Evolutionary conservation across 1,284 basidiomycete genomes (phyloP), one percentile per base, ranked within the genome.

Genomic region (Cystobasidium sp.): DNA sequence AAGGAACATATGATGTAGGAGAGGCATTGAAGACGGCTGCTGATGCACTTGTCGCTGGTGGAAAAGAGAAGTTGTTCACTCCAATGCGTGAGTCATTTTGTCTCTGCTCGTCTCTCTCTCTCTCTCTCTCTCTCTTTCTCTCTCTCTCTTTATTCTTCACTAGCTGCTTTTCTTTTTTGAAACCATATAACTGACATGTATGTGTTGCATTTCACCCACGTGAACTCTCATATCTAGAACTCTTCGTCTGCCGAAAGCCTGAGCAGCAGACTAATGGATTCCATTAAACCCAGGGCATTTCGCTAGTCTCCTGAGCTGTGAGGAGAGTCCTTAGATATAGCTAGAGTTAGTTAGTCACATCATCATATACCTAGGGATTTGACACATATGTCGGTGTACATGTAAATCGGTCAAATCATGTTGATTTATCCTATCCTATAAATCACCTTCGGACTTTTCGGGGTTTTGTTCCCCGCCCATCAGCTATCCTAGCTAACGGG

Each of bases 1-100:
- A 96, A 86, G 97, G 96, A 52, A 99, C 97, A 0, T 89, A 86
- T 82, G 89, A 93, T 76, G 93, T 98, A 64, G 93, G 93, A 76
- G 94, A 96, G 85, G 88, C 89, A 66, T 85, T 98, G 78, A 94
- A 93, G 84, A 84, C 91, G 47, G 95, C 96, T 8, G 90, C 86
- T 20, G 88, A 89, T 53, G 87, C 91, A 1, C 85, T 97, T 9
- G 91, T 96, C 31, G 87, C 87, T 78, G 93, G 94, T 81, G 96
- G 95, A 41, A 88, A 90, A 83, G 86, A 86, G 76, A 96, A 96
- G 88, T 53, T 66, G 9, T 73, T 73, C 52, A 73, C 70, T 58
- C 70, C 70, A 31, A 73, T 73, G 70, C 70, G 70, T 73, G 52
- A 58, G 69, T 64, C 1, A 8, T 18, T 24, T 61, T 24, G 31